Conservation (phyloP, 768 basidiomycete species). For the Cystobasidiopsis lactophilus region DNA sequence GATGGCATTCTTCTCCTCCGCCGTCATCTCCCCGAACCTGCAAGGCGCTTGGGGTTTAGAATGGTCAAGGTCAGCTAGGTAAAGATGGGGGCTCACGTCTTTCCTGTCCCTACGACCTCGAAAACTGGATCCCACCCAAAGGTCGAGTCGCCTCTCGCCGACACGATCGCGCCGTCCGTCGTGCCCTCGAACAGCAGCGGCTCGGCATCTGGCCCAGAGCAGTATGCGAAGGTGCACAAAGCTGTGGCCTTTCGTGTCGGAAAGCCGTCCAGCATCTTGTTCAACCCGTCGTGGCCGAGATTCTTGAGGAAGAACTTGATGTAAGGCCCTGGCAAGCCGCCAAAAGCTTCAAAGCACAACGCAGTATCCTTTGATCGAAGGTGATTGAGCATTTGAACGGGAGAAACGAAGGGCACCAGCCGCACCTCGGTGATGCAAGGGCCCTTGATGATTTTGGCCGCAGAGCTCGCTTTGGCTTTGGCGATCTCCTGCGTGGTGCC, state of each 20-base stretch:
- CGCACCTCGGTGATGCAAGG: slow-evolving; percentile 45
- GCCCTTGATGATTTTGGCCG: slow-evolving; percentile 45
- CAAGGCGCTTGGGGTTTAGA: background rate
- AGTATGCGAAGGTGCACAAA: slow-evolving; percentile 89
- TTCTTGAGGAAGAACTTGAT: slow-evolving; percentile 77
- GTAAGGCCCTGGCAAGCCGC: slow-evolving; percentile 86
- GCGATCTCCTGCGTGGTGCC: slow-evolving; percentile 82
- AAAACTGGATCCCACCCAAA: slow-evolving; percentile 89
- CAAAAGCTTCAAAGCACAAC: slow-evolving; percentile 65
- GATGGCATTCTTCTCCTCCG: slow-evolving; percentile 40
- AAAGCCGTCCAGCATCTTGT: slow-evolving; percentile 57
- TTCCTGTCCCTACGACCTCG: slow-evolving; percentile 40
- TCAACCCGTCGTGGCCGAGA: slow-evolving; percentile 73
- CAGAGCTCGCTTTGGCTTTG: slow-evolving; percentile 57
- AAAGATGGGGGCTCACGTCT: slow-evolving; percentile 37
- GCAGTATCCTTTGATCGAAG: slow-evolving; percentile 53
- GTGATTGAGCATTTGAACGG: too few species aligned
- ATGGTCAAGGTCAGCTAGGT: background rate
- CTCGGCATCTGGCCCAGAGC: slow-evolving; percentile 53
- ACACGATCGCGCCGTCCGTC: slow-evolving; percentile 75
- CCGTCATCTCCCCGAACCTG: slow-evolving; percentile 48
- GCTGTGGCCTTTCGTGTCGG: slow-evolving; percentile 59
- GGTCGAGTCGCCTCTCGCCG: slow-evolving; percentile 46
- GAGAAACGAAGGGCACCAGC: too few species aligned
- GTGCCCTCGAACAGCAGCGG: slow-evolving; percentile 67